Conservation (phyloP, 352 stramenopile genomes). For the Elongisporangium senticosum region DNA sequence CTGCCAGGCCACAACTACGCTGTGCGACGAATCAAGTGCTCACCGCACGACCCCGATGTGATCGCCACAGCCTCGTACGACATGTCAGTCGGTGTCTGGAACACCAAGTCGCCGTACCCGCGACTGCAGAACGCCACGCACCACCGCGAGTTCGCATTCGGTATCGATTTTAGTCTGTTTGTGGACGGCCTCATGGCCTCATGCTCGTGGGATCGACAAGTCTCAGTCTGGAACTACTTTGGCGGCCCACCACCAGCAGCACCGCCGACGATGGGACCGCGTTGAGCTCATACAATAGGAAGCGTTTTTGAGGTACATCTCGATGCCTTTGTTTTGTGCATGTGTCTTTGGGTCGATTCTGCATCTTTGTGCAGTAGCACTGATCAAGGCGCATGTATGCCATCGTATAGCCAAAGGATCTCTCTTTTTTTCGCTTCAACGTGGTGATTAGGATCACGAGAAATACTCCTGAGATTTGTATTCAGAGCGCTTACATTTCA, state of each 20-base stretch:
- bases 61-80: constrained; percentile 87
- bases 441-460: too few species aligned
- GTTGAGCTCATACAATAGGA: constrained; percentile 16
- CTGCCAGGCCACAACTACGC: constrained; percentile 81
- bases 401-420: too few species aligned
- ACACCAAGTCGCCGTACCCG: constrained; percentile 74
- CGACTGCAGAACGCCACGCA: constrained; percentile 68
- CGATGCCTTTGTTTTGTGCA: too few species aligned
- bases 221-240: constrained; percentile 77
- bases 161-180: constrained; percentile 82
- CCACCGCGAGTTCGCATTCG: constrained; percentile 87
- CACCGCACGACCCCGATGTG: constrained; percentile 73
- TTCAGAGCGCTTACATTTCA: too few species aligned
- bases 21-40: constrained; percentile 81
- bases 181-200: constrained; percentile 69
- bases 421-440: too few species aligned
- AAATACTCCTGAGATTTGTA: too few species aligned
- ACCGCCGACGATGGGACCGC: constrained; percentile 4
- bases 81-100: constrained; percentile 88
- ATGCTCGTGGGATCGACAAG: constrained; percentile 78
- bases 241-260: constrained; percentile 42
- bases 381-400: too few species aligned
- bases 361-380: too few species aligned
- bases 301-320: neutral
- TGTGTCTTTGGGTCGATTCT: too few species aligned